Conservation (phyloP, 1,139 yeast species). For the Pichia sp. region DNA sequence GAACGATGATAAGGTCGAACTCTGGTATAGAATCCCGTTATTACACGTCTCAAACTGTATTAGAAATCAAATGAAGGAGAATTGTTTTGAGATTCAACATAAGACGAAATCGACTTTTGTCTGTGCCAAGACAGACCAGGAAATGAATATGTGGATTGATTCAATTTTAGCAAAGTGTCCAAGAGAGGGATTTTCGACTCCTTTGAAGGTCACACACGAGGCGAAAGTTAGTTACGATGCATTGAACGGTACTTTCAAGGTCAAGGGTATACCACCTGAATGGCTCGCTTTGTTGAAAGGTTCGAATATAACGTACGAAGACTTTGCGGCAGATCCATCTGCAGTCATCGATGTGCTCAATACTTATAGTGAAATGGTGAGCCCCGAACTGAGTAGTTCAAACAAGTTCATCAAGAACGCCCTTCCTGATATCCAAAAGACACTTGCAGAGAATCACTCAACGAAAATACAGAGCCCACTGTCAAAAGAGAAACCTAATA, state of each 20-base stretch:
- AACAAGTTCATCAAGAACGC: slow-evolving; percentile 17
- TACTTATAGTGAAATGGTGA: slow-evolving; percentile 37
- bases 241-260: slow-evolving; percentile 68
- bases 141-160: slow-evolving; percentile 86
- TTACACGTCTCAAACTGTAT: slow-evolving; percentile 51
- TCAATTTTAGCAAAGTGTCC: slow-evolving; percentile 86
- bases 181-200: slow-evolving; percentile 69
- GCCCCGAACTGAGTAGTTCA: slow-evolving; percentile 19
- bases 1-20: slow-evolving; percentile 41
- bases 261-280: slow-evolving; percentile 60
- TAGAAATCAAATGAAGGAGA: slow-evolving; percentile 58
- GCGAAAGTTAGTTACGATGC: slow-evolving; percentile 58
- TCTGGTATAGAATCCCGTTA: slow-evolving; percentile 45
- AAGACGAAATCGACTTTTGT: slow-evolving; percentile 61
- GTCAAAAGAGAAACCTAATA: too few relatives aligned
- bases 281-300: slow-evolving; percentile 72
- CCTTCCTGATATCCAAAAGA: slow-evolving; percentile 8
- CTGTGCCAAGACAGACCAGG: slow-evolving; percentile 72
- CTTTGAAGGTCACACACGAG: slow-evolving; percentile 75
- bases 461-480: slow-evolving; percentile 1
- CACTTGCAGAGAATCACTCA: too few relatives aligned
- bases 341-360: slow-evolving; percentile 91
- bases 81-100: slow-evolving; percentile 75
- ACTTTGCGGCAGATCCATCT: slow-evolving; percentile 76
- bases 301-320: slow-evolving; percentile 74